Percentiles rank a stretch among this genome's conserved stretches.
phyloP scores from a whole-genome alignment of 108 stramenopile species.

The Pseudonitzschia multiseries region DNA sequence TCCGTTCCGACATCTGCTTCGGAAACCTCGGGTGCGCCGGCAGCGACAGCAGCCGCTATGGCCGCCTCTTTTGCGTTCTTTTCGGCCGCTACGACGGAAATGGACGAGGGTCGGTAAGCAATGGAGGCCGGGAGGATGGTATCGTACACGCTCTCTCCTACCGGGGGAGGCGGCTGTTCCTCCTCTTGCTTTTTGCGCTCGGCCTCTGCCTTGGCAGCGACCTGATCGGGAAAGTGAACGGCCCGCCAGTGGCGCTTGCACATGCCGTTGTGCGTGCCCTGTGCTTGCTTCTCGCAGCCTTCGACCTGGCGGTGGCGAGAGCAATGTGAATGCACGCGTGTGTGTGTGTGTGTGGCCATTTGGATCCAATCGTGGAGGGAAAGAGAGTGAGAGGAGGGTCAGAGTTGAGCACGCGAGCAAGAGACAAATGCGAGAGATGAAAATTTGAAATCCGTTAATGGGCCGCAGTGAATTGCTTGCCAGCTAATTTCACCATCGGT shows the following conservation, averaged over 20 bases:
- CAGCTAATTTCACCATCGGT: background rate
- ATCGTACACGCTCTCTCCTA: conserved; percentile 64
- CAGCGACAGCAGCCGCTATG: background rate
- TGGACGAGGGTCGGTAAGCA: conserved; percentile 33
- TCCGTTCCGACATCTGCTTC: background rate
- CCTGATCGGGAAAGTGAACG: conserved; percentile 37
- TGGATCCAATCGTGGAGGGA: too few species aligned
- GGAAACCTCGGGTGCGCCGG: background rate
- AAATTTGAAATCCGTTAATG: background rate
- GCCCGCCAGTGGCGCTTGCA: conserved; percentile 74
- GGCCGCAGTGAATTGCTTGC: background rate
- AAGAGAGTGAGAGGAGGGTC: too few species aligned
- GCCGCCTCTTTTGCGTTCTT: background rate
- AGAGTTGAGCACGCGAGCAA: background rate
- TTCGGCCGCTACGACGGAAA: background rate
- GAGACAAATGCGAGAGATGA: background rate
- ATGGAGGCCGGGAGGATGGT: conserved; percentile 58
- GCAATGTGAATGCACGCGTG: too few species aligned
- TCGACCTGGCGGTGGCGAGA: conserved; percentile 1
- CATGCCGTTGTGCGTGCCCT: conserved; percentile 59
- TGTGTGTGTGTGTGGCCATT: too few species aligned
- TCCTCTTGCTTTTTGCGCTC: conserved; percentile 19
- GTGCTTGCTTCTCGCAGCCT: conserved; percentile 62
- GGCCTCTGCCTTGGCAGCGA: background rate
- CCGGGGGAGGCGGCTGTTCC: conserved; percentile 37